These are phyloP conservation scores for Suhomyces kunorum DNA, from an alignment of 1,139 yeast species.

Conservation along the genomic window DNA sequence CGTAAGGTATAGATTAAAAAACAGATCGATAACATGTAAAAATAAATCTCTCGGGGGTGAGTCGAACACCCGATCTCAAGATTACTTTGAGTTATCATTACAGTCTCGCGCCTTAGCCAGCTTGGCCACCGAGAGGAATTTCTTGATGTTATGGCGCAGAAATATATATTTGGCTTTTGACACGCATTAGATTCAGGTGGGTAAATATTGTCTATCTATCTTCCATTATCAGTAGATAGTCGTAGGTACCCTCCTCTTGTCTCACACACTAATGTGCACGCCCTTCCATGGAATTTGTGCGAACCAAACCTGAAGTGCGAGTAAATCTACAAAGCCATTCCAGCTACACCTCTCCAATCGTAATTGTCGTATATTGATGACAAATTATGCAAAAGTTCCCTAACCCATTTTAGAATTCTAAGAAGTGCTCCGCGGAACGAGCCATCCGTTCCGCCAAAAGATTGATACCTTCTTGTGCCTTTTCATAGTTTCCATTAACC, in stretches of 20 bases:
- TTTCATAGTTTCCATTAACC: conserved; percentile 46
- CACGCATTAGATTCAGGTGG: too few relatives aligned
- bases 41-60: conserved; percentile 74
- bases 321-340: too few relatives aligned
- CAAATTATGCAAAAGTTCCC: conserved; percentile 1
- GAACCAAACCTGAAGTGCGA: too few relatives aligned
- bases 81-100: conserved; percentile 54
- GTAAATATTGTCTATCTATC: too few relatives aligned
- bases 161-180: too few relatives aligned
- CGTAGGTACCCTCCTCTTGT: too few relatives aligned
- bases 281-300: too few relatives aligned
- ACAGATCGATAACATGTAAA: conserved; percentile 23
- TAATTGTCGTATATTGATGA: conserved; percentile 1
- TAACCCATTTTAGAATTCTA: conserved; percentile 7
- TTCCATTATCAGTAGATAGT: too few relatives aligned
- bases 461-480: conserved; percentile 59
- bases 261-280: too few relatives aligned
- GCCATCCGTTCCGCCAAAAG: conserved; percentile 42
- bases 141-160: neutral
- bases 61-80: conserved; percentile 87
- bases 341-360: neutral
- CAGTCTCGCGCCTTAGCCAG: conserved; percentile 85
- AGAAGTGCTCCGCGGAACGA: conserved; percentile 23
- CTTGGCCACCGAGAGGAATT: conserved; percentile 69
- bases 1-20: neutral